These are phyloP conservation scores for Talaromyces thailandensis DNA, from an alignment of 495 filamentous ascomycete species.

Conservation along the genomic window DNA sequence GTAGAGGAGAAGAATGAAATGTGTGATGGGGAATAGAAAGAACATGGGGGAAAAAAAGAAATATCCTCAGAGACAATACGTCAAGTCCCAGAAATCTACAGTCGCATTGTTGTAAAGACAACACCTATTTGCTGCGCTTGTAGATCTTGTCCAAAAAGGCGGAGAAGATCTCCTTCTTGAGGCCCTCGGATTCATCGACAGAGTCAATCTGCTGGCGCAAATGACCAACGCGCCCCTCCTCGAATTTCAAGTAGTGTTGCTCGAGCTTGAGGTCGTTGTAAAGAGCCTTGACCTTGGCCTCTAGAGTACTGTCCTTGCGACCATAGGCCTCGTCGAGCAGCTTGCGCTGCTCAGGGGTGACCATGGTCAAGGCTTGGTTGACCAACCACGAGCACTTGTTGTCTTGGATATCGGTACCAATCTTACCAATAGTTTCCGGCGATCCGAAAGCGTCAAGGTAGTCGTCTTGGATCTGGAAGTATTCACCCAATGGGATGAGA, in stretches of 20 bases:
- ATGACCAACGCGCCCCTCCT: slow-evolving; percentile 71
- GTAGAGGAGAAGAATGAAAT: neutral
- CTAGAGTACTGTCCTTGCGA: slow-evolving; percentile 69
- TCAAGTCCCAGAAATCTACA: neutral
- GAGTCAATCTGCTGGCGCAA: slow-evolving; percentile 64
- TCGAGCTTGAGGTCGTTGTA: slow-evolving; percentile 79
- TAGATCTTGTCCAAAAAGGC: slow-evolving; percentile 92
- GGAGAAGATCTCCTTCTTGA: slow-evolving; percentile 87
- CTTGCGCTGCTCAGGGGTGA: slow-evolving; percentile 71
- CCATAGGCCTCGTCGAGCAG: slow-evolving; percentile 80
- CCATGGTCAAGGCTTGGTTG: slow-evolving; percentile 79
- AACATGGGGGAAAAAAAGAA: neutral
- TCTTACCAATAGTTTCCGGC: slow-evolving; percentile 93
- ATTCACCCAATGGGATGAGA: slow-evolving; percentile 95
- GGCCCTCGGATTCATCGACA: slow-evolving; percentile 73
- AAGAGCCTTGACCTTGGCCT: slow-evolving; percentile 77
- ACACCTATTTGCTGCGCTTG: slow-evolving; percentile 74
- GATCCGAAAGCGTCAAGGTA: slow-evolving; percentile 96
- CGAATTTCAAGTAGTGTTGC: slow-evolving; percentile 73
- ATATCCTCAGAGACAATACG: neutral
- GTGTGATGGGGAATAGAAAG: neutral
- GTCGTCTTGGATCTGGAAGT: slow-evolving; percentile 98
- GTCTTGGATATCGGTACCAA: slow-evolving; percentile 96
- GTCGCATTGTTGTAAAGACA: neutral
- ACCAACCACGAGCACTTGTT: slow-evolving; percentile 99